Percentiles rank a stretch among this genome's conserved stretches.
phyloP scores from a whole-genome alignment of 768 basidiomycete genomes.

The Suillus subluteus region DNA sequence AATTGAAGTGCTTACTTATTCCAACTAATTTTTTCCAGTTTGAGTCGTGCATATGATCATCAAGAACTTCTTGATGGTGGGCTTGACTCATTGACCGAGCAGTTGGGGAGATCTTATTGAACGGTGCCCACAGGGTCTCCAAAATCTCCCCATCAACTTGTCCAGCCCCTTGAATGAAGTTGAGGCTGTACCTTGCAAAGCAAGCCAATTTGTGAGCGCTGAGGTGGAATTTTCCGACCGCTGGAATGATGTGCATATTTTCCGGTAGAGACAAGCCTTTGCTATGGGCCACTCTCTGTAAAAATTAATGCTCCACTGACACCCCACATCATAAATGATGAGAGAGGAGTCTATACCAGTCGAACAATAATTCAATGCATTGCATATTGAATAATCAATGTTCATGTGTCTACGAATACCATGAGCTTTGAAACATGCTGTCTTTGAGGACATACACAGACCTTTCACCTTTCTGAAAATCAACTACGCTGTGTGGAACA shows the following conservation, averaged over 20 bases:
- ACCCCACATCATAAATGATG: constrained; percentile 36
- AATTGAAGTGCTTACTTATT: constrained; percentile 20
- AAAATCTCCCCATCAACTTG: no score
- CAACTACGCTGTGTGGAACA: constrained; percentile 31
- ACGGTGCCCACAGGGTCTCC: no score
- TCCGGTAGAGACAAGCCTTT: background rate
- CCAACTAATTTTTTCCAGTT: constrained; percentile 38
- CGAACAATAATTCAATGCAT: constrained; percentile 21
- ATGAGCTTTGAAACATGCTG: background rate
- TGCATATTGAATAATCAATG: constrained; percentile 30
- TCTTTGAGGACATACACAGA: background rate
- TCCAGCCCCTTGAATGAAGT: no score
- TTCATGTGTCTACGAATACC: constrained; percentile 29
- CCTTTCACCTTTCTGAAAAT: constrained; percentile 36
- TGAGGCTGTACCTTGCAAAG: no score
- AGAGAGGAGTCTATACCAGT: constrained; percentile 9
- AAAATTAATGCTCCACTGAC: constrained; percentile 26
- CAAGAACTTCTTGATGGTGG: constrained; percentile 30
- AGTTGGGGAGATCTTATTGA: no score
- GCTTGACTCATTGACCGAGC: background rate
- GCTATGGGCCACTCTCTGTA: constrained; percentile 5
- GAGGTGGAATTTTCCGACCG: constrained; percentile 35
- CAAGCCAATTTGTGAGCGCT: constrained; percentile 27
- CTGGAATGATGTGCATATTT: constrained; percentile 17
- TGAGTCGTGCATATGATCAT: constrained; percentile 37